These are phyloP conservation scores for Diaporthe vexans DNA, from an alignment of 2,329 filamentous ascomycete genomes.

Conservation along the genomic window DNA sequence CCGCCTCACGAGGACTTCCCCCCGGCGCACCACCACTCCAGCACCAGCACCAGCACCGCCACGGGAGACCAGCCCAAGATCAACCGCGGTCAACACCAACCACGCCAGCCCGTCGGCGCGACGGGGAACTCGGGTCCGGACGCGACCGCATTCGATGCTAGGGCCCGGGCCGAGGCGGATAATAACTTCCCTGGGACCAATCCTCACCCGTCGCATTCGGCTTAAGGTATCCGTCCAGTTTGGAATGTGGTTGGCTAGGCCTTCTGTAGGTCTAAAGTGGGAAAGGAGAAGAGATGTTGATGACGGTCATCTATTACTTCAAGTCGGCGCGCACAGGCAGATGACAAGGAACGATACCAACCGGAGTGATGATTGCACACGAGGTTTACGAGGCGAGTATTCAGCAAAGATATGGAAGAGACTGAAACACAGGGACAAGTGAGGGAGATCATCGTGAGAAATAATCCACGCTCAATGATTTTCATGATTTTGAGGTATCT, in stretches of 20 bases:
- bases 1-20: conserved; percentile 14
- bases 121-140: conserved; percentile 13
- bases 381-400: not conserved
- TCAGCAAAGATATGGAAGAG: not conserved
- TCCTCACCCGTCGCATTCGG: conserved; percentile 41
- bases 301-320: not conserved
- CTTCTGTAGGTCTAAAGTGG: not conserved
- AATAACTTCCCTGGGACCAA: conserved; percentile 45
- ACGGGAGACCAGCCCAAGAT: conserved; percentile 31
- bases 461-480: not conserved
- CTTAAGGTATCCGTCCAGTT: not conserved
- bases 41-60: not conserved
- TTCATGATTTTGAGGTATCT: conserved; percentile 15
- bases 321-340: not conserved
- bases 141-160: not conserved
- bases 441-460: not conserved
- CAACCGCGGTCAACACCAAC: conserved; percentile 41
- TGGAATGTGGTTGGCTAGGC: not conserved
- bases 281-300: too few species aligned
- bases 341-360: not conserved
- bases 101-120: conserved; percentile 39
- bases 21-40: not conserved
- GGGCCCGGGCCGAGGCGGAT: conserved; percentile 38
- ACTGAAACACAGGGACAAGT: too few species aligned
- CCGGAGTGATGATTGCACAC: not conserved